Percentiles rank a stretch among this genome's conserved stretches.
phyloP scores from a whole-genome alignment of 2,329 filamentous ascomycete genomes.

The Fulvia fulva region DNA sequence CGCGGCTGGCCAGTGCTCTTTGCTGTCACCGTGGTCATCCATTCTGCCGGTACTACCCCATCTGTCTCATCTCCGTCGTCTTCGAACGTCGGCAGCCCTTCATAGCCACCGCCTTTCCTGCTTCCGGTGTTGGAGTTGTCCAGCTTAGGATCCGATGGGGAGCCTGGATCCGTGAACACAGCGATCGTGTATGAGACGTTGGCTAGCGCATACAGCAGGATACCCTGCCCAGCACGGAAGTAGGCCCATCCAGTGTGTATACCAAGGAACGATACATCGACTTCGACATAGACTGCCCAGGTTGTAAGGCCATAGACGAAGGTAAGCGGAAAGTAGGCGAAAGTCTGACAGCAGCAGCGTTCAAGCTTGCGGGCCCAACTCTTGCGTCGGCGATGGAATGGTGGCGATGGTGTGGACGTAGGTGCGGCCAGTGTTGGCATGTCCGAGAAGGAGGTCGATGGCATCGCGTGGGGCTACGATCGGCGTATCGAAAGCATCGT shows the following conservation, averaged over 20 bases:
- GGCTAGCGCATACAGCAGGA: conserved; percentile 71
- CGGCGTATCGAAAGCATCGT: background rate
- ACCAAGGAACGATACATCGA: conserved; percentile 50
- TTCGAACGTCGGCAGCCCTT: conserved; percentile 72
- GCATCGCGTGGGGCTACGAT: conserved; percentile 8
- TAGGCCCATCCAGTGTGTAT: conserved; percentile 16
- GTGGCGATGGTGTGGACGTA: conserved; percentile 25
- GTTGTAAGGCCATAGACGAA: conserved; percentile 58
- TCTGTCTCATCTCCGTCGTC: conserved; percentile 37
- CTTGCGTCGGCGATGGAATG: conserved; percentile 31
- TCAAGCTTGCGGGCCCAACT: conserved; percentile 67
- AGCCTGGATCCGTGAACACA: conserved; percentile 87
- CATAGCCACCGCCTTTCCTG: conserved; percentile 57
- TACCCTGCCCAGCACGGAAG: conserved; percentile 53
- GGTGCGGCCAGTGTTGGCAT: conserved; percentile 27
- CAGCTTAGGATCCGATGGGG: conserved; percentile 46
- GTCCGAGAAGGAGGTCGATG: conserved; percentile 22
- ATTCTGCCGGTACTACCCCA: conserved; percentile 16
- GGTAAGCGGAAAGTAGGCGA: conserved; percentile 25
- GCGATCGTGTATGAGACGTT: conserved; percentile 89
- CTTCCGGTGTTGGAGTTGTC: conserved; percentile 14
- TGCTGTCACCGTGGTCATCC: conserved; percentile 73
- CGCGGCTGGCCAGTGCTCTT: conserved; percentile 76
- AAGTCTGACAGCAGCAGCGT: conserved; percentile 71
- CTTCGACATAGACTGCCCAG: conserved; percentile 88